Conservation (phyloP, 306 rosid genomes). For the Pyrus pyrifolia region DNA sequence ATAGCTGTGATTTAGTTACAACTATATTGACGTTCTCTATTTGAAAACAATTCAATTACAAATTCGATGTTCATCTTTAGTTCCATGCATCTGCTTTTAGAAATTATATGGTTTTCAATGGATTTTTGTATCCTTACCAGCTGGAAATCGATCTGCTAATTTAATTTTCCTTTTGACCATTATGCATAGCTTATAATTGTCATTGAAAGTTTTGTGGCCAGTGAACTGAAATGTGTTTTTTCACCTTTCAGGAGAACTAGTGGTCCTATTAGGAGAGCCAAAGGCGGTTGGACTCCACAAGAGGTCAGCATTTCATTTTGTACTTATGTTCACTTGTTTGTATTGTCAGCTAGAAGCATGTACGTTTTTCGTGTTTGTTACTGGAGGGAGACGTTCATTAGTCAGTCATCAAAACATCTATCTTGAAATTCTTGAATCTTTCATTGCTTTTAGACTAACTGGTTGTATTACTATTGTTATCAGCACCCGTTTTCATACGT, state of each 20-base stretch:
- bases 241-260: slow-evolving; percentile 64
- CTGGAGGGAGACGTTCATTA: slow-evolving; percentile 15
- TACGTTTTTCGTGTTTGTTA: background rate
- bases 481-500: background rate
- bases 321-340: background rate
- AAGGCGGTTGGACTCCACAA: slow-evolving; percentile 97
- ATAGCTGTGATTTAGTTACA: slow-evolving; percentile 9
- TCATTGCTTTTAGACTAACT: background rate
- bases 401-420: background rate
- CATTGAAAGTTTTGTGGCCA: background rate
- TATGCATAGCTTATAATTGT: slow-evolving; percentile 5
- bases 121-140: background rate
- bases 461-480: background rate
- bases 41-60: background rate
- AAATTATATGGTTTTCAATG: background rate
- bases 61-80: background rate
- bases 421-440: background rate
- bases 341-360: background rate
- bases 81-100: background rate
- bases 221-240: slow-evolving; percentile 14
- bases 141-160: background rate
- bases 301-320: slow-evolving; percentile 47
- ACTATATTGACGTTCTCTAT: background rate
- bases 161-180: slow-evolving; percentile 2
- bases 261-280: slow-evolving; percentile 96